Evolutionary conservation across 805 yeast species (phyloP).

Genomic region (Ogataea nakhonphanomensis): DNA sequence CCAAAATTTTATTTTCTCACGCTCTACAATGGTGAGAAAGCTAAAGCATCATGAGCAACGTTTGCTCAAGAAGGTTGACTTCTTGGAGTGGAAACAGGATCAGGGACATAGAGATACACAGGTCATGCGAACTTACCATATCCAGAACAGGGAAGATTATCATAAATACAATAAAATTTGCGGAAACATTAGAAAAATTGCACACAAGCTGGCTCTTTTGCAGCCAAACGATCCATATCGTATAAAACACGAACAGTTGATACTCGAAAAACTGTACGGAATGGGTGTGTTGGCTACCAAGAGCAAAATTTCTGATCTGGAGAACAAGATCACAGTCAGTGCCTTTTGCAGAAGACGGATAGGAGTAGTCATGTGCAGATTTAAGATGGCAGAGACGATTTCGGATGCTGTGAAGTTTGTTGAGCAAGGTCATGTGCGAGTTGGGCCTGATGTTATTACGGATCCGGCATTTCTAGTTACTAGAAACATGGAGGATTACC

Average conservation of each 20-base stretch:
- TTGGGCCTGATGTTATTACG: conserved; percentile 92
- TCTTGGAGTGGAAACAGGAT: conserved; percentile 97
- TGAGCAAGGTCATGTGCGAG: conserved; percentile 97
- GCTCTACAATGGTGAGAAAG: conserved; percentile 60
- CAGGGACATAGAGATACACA: conserved; percentile 93
- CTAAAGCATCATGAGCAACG: conserved; percentile 95
- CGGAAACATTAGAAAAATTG: conserved; percentile 85
- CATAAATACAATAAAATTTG: conserved; percentile 90
- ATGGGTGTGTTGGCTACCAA: conserved; percentile 90
- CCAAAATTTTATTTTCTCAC: conserved; percentile 5
- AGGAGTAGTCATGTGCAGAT: conserved; percentile 90
- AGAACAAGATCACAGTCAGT: conserved; percentile 87
- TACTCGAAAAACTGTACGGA: conserved; percentile 79
- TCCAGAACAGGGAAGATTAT: conserved; percentile 93
- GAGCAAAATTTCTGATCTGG: conserved; percentile 87
- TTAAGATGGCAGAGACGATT: conserved; percentile 89
- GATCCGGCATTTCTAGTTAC: conserved; percentile 95
- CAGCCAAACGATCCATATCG: conserved; percentile 87
- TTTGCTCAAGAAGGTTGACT: conserved; percentile 90
- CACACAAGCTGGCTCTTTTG: conserved; percentile 78
- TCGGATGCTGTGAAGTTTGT: conserved; percentile 86
- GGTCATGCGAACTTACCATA: conserved; percentile 91
- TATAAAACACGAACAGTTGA: conserved; percentile 79
- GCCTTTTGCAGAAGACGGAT: conserved; percentile 89
- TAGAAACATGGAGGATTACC: conserved; percentile 89